These are phyloP conservation scores for Aciculosporium take DNA, from an alignment of 2,329 filamentous ascomycete species.

Conservation along the genomic window DNA sequence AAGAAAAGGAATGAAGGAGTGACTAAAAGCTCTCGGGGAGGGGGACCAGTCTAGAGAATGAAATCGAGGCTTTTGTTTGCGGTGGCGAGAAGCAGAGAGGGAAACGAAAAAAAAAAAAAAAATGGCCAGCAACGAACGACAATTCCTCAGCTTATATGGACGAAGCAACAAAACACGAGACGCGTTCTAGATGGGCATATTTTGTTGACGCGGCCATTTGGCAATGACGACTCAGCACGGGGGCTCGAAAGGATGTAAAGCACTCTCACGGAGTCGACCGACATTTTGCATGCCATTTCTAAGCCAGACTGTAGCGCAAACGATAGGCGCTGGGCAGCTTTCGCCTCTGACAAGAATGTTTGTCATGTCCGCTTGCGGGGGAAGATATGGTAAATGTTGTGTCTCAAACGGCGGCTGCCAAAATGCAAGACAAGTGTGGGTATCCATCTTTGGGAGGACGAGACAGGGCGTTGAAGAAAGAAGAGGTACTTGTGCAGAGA, in stretches of 20 bases:
- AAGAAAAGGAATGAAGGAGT: slow-evolving; percentile 12
- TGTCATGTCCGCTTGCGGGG: neutral
- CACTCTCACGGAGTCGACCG: neutral
- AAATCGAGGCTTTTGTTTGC: slow-evolving; percentile 17
- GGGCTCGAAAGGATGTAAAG: neutral
- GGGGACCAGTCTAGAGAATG: slow-evolving; percentile 13
- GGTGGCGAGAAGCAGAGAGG: no score
- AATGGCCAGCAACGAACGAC: slow-evolving; percentile 9
- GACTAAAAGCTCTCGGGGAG: slow-evolving; percentile 14
- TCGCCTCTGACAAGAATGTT: slow-evolving; percentile 1
- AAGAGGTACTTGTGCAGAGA: no score
- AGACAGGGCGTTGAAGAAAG: no score
- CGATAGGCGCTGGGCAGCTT: neutral
- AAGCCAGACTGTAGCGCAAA: neutral
- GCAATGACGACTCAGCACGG: neutral
- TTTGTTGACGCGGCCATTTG: neutral
- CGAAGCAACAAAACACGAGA: neutral
- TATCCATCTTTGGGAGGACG: no score
- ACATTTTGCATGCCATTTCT: slow-evolving; percentile 3
- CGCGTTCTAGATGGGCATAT: slow-evolving; percentile 3
- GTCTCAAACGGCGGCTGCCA: no score
- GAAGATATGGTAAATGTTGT: no score
- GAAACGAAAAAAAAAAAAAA: slow-evolving; percentile 5
- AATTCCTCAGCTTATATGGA: slow-evolving; percentile 16
- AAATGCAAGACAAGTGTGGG: no score